phyloP scores from a whole-genome alignment of 1,284 basidiomycete species.

The Erythrobasidium hasegawianum region DNA sequence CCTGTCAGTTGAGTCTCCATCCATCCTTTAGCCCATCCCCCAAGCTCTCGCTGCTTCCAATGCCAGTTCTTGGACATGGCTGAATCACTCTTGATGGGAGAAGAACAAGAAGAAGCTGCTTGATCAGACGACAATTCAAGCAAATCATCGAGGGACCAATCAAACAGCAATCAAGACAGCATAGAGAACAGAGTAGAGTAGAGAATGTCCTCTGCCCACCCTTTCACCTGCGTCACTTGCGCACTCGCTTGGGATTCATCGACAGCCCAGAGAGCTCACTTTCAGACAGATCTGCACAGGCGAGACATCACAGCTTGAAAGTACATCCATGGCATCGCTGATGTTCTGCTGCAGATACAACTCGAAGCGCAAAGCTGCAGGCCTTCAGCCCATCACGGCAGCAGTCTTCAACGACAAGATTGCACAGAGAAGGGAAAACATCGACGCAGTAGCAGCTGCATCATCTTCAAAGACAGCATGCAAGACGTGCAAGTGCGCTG shows the following conservation, averaged over 20 bases:
- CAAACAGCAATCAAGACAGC: too few species aligned
- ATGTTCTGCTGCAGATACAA: constrained; percentile 95
- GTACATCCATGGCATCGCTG: not conserved
- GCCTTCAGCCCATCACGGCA: constrained; percentile 77
- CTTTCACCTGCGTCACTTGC: constrained; percentile 88
- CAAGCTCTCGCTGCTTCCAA: constrained; percentile 23
- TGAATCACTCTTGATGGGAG: too few species aligned
- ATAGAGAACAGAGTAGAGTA: too few species aligned
- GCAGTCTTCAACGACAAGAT: constrained; percentile 86
- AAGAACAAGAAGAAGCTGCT: too few species aligned
- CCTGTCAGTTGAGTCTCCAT: constrained; percentile 37
- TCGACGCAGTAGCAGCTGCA: constrained; percentile 50
- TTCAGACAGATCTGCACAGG: constrained; percentile 48
- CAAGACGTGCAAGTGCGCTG: constrained; percentile 68
- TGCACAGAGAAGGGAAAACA: constrained; percentile 69
- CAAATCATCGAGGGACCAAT: too few species aligned
- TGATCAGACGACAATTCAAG: too few species aligned
- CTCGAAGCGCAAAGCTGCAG: constrained; percentile 93
- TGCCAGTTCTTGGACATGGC: constrained; percentile 35
- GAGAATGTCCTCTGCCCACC: constrained; percentile 30
- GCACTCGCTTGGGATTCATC: constrained; percentile 80
- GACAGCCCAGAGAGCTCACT: constrained; percentile 84
- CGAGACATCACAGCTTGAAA: too few species aligned
- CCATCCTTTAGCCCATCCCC: constrained; percentile 41
- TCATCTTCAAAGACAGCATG: constrained; percentile 52